These are phyloP conservation scores for Neofusicoccum parvum DNA, from an alignment of 2,329 filamentous ascomycete genomes.

Conservation along the genomic window DNA sequence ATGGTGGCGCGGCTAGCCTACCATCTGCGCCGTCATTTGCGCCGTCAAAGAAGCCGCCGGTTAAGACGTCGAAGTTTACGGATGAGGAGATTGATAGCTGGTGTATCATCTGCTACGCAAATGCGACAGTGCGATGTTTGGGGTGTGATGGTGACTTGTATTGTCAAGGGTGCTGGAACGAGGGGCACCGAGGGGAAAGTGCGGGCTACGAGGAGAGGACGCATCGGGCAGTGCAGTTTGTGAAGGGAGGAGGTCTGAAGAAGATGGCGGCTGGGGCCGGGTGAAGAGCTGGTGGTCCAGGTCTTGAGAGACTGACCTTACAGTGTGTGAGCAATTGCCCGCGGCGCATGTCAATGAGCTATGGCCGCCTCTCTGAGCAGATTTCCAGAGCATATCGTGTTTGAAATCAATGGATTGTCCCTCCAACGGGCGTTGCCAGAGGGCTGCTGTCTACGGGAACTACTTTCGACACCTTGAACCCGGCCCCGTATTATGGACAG, in stretches of 20 bases:
- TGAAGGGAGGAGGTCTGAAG: conserved; percentile 21
- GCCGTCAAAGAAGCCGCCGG: conserved; percentile 39
- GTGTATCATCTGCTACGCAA: conserved; percentile 82
- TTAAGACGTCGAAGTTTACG: conserved; percentile 44
- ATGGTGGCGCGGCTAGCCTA: conserved; percentile 33
- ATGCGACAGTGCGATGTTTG: conserved; percentile 71
- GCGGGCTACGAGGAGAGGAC: conserved; percentile 71
- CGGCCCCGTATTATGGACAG: no score
- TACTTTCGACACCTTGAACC: no score
- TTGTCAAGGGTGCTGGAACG: conserved; percentile 76
- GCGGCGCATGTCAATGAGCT: no score
- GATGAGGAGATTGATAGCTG: conserved; percentile 75
- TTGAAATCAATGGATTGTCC: no score
- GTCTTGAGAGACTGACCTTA: no score
- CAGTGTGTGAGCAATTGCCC: no score
- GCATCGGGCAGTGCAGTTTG: conserved; percentile 67
- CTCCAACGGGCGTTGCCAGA: no score
- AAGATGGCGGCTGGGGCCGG: conserved; percentile 3
- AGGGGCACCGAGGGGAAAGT: conserved; percentile 72
- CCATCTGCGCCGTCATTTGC: conserved; percentile 51
- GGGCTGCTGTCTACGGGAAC: no score
- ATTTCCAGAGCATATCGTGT: no score
- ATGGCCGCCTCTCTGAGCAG: no score
- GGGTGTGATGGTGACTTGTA: conserved; percentile 74
- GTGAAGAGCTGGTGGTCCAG: background rate